Conservation (phyloP, 768 basidiomycete species). For the Calocera viscosa region DNA sequence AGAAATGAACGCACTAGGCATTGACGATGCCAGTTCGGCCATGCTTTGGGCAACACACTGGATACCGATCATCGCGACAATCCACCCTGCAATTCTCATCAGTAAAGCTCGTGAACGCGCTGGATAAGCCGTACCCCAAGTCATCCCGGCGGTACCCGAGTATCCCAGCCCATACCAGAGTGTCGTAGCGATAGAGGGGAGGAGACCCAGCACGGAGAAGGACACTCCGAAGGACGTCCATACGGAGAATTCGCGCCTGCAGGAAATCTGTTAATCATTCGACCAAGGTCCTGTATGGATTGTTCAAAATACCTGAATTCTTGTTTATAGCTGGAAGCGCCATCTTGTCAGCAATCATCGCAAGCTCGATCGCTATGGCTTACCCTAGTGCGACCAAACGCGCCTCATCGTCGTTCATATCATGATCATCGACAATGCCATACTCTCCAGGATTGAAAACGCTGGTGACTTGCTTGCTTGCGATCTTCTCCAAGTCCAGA, state of each 20-base stretch:
- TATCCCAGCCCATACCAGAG: constrained; percentile 12
- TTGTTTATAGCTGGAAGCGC: neutral
- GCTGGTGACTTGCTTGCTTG: neutral
- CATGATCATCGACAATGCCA: constrained; percentile 3
- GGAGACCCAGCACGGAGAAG: constrained; percentile 15
- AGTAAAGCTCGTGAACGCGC: neutral
- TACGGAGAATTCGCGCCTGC: constrained; percentile 16
- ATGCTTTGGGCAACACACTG: constrained; percentile 12
- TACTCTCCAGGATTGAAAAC: neutral
- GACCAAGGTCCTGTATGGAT: neutral
- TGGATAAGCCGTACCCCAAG: neutral
- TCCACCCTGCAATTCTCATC: neutral
- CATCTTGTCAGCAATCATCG: neutral
- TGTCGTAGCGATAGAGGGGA: constrained; percentile 12
- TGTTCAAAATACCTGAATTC: constrained; percentile 1
- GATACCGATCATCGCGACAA: constrained; percentile 11
- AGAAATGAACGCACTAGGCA: constrained; percentile 8
- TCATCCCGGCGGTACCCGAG: constrained; percentile 12
- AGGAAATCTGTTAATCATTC: neutral
- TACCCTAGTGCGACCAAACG: constrained; percentile 2
- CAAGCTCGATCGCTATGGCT: neutral
- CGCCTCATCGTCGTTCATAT: constrained; percentile 5
- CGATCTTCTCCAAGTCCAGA: neutral
- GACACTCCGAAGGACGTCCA: constrained; percentile 12
- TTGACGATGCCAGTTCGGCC: constrained; percentile 13